Evolutionary conservation across 106 monocot species (phyloP).

Genomic region (Dioscorea dumetorum): DNA sequence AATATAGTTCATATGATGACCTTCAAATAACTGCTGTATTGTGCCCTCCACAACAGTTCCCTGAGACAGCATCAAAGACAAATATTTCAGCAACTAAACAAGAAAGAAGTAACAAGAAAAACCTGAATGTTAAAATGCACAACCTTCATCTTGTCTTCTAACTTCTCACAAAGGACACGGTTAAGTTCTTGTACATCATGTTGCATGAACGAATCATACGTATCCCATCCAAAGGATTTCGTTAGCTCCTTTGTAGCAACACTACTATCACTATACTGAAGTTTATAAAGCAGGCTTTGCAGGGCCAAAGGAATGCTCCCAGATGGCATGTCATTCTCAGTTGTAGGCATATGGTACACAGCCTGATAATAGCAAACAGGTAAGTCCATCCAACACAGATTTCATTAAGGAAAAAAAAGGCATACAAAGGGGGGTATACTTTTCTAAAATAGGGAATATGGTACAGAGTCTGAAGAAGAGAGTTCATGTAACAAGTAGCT

Average conservation of each 20-base stretch:
- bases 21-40: conserved; percentile 77
- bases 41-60: conserved; percentile 77
- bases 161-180: conserved; percentile 73
- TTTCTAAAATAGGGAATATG: conserved; percentile 71
- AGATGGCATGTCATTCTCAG: conserved; percentile 37
- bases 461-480: conserved; percentile 56
- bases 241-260: conserved; percentile 51
- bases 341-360: conserved; percentile 46
- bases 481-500: conserved; percentile 68
- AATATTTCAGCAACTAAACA: conserved; percentile 1
- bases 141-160: conserved; percentile 95
- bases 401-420: not conserved
- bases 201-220: conserved; percentile 57
- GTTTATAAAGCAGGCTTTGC: conserved; percentile 54
- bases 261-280: conserved; percentile 60
- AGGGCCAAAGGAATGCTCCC: conserved; percentile 38
- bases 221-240: conserved; percentile 53
- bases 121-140: not conserved
- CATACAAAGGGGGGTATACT: conserved; percentile 11
- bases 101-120: not conserved
- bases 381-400: not conserved
- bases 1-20: conserved; percentile 81
- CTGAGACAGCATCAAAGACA: conserved; percentile 13
- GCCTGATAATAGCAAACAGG: conserved; percentile 11
- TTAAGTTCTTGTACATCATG: conserved; percentile 92